A percentile compares a stretch with the other conserved stretches of the same genome.
phyloP scores from a whole-genome alignment of 176 grass and related monocot species.

The Carex kokanica region DNA sequence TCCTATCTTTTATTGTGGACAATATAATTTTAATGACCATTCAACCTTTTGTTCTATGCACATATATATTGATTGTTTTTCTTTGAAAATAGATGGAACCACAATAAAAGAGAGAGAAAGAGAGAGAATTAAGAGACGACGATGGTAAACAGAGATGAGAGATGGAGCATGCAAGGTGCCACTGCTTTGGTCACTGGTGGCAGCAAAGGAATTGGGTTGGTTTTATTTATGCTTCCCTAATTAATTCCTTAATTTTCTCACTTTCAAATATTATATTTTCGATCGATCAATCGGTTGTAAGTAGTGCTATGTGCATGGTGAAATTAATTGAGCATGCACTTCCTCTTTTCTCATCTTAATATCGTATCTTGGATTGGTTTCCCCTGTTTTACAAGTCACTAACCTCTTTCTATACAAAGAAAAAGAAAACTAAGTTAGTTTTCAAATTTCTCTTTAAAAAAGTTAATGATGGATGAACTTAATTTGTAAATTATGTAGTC shows the following conservation, averaged over 20 bases:
- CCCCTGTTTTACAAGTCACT: too few species aligned
- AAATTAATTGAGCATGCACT: not conserved
- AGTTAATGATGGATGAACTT: too few species aligned
- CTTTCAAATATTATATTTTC: not conserved
- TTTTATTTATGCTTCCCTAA: not conserved
- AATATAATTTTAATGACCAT: too few species aligned
- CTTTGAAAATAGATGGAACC: not conserved
- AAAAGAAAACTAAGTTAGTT: not conserved
- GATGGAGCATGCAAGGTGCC: not conserved
- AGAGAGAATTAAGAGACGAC: not conserved
- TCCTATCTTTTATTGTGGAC: too few species aligned
- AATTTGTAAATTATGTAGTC: not conserved
- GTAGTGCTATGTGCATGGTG: not conserved
- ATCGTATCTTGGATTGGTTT: too few species aligned
- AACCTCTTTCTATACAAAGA: too few species aligned
- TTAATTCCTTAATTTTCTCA: not conserved
- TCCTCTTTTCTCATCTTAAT: too few species aligned
- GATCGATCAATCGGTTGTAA: not conserved
- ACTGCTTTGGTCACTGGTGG: constrained; percentile 6
- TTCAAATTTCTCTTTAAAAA: not conserved
- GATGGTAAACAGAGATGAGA: not conserved
- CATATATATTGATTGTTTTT: not conserved
- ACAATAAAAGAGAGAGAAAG: not conserved
- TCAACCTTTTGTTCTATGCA: too few species aligned
- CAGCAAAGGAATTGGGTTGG: not conserved